Base-by-base conservation (phyloP, 1,284 basidiomycete species). In the Cerioporus squamosus region DNA sequence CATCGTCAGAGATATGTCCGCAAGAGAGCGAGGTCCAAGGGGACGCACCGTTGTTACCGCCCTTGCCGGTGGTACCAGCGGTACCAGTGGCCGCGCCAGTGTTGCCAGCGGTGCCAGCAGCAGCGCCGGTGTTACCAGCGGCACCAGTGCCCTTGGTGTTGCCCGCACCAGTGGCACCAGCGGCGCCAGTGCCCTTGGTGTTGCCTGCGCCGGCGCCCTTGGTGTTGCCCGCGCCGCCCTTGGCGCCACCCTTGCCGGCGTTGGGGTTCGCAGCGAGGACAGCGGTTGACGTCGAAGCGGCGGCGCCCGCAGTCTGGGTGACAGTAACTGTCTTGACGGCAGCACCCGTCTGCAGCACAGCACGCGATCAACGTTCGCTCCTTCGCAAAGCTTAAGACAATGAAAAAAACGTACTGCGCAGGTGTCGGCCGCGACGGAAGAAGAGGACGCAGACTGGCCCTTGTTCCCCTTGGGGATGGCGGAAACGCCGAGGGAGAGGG, bases 401-500 rank as follows among this genome's bases (percentile, higher is more conserved):
- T 1, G 33, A 42, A 46, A 22, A 29, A 18, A 18, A 58, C 61
- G 43, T 22, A 68, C 66, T 5, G 44, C 40, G 53, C 53, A 64
- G 17, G 43, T 49, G 18, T 57, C 56, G 4, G 22, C 51, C 3
- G 23, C 29, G 18, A n/a, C 29, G n/a, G 33, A 26, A 4, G 48
- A 29, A 10, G 29, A 29, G 10, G 33, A 36, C 12, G 33, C 33
- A 9, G 45, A 29, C 44, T 57, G 43, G 31, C 23, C 23, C 38
- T 65, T 58, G 60, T 55, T 51, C n/a, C n/a, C n/a, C 47, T 46
- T 57, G 26, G 60, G 48, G 14, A 57, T 47, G 54, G 59, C 63
- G 3, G 51, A 62, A 24, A 58, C 58, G 36, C 65, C 66, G 49
- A 75, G 59, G 26, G 61, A 61, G 49, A 74, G 60, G 46, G 68